A percentile compares a stretch with the other conserved stretches of the same genome.
Conservation (phyloP, 371 early-diverging fungal species). For the Mortierella polycephala region DNA sequence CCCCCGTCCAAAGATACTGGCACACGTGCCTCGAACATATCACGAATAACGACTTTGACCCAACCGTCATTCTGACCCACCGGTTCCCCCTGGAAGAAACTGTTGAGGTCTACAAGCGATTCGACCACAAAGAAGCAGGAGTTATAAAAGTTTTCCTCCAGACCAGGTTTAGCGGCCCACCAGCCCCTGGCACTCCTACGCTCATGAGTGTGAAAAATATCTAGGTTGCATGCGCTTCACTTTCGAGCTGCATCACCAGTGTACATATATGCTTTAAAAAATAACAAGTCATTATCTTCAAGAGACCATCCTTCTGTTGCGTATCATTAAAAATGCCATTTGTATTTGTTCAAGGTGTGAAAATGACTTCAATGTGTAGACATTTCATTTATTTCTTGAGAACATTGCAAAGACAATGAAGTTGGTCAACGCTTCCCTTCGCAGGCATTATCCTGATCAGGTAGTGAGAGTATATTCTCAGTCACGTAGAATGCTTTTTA, state of each 20-base stretch:
- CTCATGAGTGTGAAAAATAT: conserved; percentile 1
- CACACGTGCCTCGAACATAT: conserved; percentile 57
- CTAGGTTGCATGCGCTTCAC: too few relatives aligned
- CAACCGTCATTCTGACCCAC: conserved; percentile 67
- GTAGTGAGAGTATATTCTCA: conserved; percentile 66
- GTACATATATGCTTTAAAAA: too few relatives aligned
- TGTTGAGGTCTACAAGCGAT: conserved; percentile 60
- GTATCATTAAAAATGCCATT: too few relatives aligned
- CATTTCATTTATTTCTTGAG: background rate
- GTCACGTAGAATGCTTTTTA: conserved; percentile 46
- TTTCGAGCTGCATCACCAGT: too few relatives aligned
- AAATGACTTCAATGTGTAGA: too few relatives aligned
- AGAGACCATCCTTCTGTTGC: too few relatives aligned
- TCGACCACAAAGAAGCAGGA: conserved; percentile 64
- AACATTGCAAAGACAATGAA: background rate
- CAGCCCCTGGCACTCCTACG: conserved; percentile 25
- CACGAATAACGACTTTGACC: conserved; percentile 60
- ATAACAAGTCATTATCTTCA: too few relatives aligned
- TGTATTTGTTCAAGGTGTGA: too few relatives aligned
- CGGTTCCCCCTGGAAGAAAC: conserved; percentile 60
- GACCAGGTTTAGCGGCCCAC: conserved; percentile 54
- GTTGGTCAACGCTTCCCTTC: conserved; percentile 63
- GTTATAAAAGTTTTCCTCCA: conserved; percentile 62
- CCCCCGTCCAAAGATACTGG: conserved; percentile 68
- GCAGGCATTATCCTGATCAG: conserved; percentile 71